Percentiles rank a stretch among this genome's conserved stretches.
Conservation (phyloP, 2,329 filamentous ascomycete genomes). For the Colletotrichum ledebouriae region DNA sequence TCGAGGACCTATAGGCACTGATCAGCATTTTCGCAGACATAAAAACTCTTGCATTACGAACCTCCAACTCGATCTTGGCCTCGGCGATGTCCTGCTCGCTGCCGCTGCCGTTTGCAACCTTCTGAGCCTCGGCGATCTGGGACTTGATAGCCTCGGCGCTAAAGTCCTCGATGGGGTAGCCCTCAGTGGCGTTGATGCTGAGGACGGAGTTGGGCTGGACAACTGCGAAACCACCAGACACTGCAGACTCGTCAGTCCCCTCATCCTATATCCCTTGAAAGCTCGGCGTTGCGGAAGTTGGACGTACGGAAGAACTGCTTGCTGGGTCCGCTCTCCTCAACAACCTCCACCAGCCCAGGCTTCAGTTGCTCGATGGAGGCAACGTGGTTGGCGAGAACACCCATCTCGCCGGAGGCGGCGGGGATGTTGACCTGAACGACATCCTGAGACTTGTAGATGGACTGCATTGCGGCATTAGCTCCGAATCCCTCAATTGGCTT, state of each 20-base stretch:
- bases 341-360: conserved; percentile 93
- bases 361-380: conserved; percentile 99
- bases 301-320: conserved; percentile 99
- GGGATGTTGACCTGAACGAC: conserved; percentile 98
- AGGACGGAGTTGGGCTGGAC: conserved; percentile 95
- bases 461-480: conserved; percentile 71
- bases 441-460: conserved; percentile 77
- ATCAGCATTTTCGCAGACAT: conserved; percentile 52
- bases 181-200: conserved; percentile 99
- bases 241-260: conserved; percentile 59
- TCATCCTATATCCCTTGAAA: conserved; percentile 41
- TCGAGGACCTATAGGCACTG: conserved; percentile 75
- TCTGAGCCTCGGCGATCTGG: conserved; percentile 95
- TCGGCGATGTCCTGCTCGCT: conserved; percentile 98
- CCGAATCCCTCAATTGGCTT: conserved; percentile 47
- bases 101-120: conserved; percentile 89
- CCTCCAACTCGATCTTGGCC: conserved; percentile 99
- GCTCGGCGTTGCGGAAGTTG: conserved; percentile 33
- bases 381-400: conserved; percentile 98
- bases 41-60: conserved; percentile 56
- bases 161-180: conserved; percentile 95
- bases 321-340: conserved; percentile 89
- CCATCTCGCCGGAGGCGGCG: conserved; percentile 98
- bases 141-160: conserved; percentile 89
- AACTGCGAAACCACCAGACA: conserved; percentile 96